These are phyloP conservation scores for Klebsormidium nitens DNA, from an alignment of 139 green algal species.

Conservation along the genomic window DNA sequence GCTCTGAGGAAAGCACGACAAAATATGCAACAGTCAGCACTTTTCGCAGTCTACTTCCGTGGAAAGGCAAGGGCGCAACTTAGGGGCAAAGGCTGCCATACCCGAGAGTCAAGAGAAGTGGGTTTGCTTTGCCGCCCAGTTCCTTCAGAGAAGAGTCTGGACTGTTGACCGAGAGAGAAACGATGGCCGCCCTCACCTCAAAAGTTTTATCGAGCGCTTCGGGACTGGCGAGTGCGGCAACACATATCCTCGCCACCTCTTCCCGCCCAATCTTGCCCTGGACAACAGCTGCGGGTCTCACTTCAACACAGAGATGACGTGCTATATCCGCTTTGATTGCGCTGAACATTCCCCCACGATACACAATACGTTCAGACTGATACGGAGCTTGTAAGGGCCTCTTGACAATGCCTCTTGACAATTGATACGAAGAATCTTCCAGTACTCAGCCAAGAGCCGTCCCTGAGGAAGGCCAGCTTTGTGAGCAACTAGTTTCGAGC, in stretches of 20 bases:
- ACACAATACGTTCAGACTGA: conserved; percentile 1
- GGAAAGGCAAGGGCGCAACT: too few relatives aligned
- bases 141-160: too few relatives aligned
- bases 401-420: too few relatives aligned
- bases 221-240: conserved; percentile 54
- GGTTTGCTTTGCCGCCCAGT: too few relatives aligned
- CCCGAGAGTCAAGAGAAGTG: too few relatives aligned
- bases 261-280: conserved; percentile 75
- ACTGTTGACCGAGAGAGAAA: too few relatives aligned
- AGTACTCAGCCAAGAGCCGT: not conserved
- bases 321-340: too few relatives aligned
- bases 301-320: not conserved
- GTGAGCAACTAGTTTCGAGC: not conserved
- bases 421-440: conserved; percentile 7
- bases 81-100: too few relatives aligned
- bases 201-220: conserved; percentile 64
- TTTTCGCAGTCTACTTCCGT: not conserved
- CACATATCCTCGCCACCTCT: conserved; percentile 79
- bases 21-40: not conserved
- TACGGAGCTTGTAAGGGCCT: conserved; percentile 1
- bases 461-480: not conserved
- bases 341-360: conserved; percentile 10
- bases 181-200: conserved; percentile 57
- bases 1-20: not conserved
- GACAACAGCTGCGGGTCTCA: not conserved